Evolutionary conservation across 768 basidiomycete genomes (phyloP).

Genomic region (Xerocomellus intermedius): DNA sequence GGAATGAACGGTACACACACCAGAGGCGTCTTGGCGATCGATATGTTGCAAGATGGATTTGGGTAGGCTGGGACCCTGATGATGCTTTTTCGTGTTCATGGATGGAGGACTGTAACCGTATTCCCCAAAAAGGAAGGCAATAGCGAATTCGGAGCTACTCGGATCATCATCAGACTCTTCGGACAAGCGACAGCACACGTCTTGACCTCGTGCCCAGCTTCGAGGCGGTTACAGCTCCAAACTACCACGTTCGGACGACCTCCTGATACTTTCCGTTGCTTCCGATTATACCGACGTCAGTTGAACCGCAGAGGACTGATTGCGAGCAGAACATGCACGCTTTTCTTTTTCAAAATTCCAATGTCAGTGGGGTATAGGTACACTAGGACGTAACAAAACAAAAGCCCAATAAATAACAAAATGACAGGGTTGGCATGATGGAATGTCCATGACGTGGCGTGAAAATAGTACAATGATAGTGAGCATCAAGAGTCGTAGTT

Average conservation of each 20-base stretch:
- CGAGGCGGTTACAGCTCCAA: no score
- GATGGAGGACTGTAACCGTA: no score
- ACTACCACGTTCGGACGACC: no score
- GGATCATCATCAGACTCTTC: no score
- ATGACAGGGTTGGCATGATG: constrained; percentile 11
- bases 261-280: no score
- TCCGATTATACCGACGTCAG: no score
- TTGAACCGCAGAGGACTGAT: neutral
- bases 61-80: constrained; percentile 26
- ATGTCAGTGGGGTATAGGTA: constrained; percentile 3
- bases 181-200: no score
- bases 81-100: constrained; percentile 16
- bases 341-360: neutral
- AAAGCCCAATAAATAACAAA: constrained; percentile 10
- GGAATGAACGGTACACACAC: constrained; percentile 7
- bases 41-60: constrained; percentile 30
- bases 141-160: no score
- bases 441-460: constrained; percentile 10
- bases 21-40: constrained; percentile 6
- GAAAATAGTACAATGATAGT: constrained; percentile 17
- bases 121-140: neutral
- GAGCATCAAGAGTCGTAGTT: neutral
- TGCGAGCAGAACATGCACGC: neutral
- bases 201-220: no score
- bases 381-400: neutral